These are phyloP conservation scores for Hortaea werneckii DNA, from an alignment of 2,329 filamentous ascomycete species.

Conservation along the genomic window DNA sequence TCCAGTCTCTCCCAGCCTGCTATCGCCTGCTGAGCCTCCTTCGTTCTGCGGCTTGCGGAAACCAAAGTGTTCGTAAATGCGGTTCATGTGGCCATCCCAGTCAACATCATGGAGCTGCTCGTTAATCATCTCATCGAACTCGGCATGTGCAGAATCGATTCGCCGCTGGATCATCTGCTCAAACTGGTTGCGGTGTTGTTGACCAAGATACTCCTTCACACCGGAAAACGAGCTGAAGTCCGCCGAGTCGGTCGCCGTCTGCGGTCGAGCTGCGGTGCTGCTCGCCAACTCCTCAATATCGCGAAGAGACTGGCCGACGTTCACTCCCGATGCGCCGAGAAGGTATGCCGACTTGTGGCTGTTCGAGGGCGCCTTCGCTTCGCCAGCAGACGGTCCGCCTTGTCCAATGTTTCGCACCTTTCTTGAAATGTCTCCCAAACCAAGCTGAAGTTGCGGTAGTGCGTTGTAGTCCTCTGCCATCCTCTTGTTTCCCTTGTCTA, in stretches of 20 bases:
- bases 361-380: slow-evolving; percentile 27
- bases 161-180: slow-evolving; percentile 34
- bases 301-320: slow-evolving; percentile 72
- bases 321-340: slow-evolving; percentile 84
- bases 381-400: slow-evolving; percentile 52
- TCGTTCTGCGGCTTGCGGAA: slow-evolving; percentile 42
- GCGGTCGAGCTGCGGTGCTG: slow-evolving; percentile 7
- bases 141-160: slow-evolving; percentile 71
- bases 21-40: slow-evolving; percentile 23
- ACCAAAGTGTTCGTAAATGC: slow-evolving; percentile 94
- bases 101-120: slow-evolving; percentile 82
- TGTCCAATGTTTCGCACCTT: slow-evolving; percentile 69
- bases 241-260: slow-evolving; percentile 3
- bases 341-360: slow-evolving; percentile 64
- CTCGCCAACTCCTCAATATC: slow-evolving; percentile 48
- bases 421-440: slow-evolving; percentile 73
- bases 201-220: slow-evolving; percentile 22
- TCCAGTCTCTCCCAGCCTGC: slow-evolving; percentile 21
- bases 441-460: slow-evolving; percentile 80
- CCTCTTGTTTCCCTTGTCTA: slow-evolving; percentile 57
- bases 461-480: slow-evolving; percentile 58
- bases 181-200: slow-evolving; percentile 50
- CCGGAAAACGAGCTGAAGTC: slow-evolving; percentile 8
- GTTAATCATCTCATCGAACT: slow-evolving; percentile 89
- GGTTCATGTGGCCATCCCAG: slow-evolving; percentile 87